Percentiles rank a stretch among this genome's conserved stretches.
These are phyloP conservation scores for Bimuria novae-zelandiae DNA, from an alignment of 2,329 filamentous ascomycete genomes.

Conservation along the genomic window DNA sequence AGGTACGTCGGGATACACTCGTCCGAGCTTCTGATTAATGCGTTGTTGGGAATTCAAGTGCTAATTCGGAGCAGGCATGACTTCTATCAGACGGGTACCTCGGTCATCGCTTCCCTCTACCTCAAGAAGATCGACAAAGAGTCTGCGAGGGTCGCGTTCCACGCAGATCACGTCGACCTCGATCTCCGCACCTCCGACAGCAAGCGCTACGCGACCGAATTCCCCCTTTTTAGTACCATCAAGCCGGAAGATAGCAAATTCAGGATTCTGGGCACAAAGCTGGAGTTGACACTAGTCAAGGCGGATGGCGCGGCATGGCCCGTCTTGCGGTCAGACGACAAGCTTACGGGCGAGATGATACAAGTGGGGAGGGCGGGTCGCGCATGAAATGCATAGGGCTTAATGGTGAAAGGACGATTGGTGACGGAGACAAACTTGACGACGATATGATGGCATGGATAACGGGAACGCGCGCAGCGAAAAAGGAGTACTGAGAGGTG, in stretches of 20 bases:
- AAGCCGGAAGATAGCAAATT: conserved; percentile 74
- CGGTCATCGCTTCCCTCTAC: conserved; percentile 89
- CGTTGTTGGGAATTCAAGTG: conserved; percentile 5
- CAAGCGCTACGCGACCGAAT: conserved; percentile 76
- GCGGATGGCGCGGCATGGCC: conserved; percentile 82
- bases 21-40: too few relatives aligned
- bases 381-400: conserved; percentile 20
- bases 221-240: conserved; percentile 78
- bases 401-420: neutral
- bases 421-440: neutral
- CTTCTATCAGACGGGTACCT: conserved; percentile 88
- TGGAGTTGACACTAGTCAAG: conserved; percentile 77
- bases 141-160: conserved; percentile 72
- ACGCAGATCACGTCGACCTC: conserved; percentile 66
- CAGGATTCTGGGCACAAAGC: conserved; percentile 85
- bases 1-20: conserved; percentile 57
- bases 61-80: conserved; percentile 66
- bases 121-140: conserved; percentile 95
- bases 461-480: neutral
- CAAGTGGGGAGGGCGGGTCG: conserved; percentile 79
- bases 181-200: conserved; percentile 85
- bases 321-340: conserved; percentile 79
- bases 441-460: neutral
- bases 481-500: neutral
- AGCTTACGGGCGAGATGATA: conserved; percentile 76